Percentiles rank a stretch among this genome's conserved stretches.
These are phyloP conservation scores for Candolleomyces eurysporus DNA, from an alignment of 768 basidiomycete genomes.

Conservation along the genomic window DNA sequence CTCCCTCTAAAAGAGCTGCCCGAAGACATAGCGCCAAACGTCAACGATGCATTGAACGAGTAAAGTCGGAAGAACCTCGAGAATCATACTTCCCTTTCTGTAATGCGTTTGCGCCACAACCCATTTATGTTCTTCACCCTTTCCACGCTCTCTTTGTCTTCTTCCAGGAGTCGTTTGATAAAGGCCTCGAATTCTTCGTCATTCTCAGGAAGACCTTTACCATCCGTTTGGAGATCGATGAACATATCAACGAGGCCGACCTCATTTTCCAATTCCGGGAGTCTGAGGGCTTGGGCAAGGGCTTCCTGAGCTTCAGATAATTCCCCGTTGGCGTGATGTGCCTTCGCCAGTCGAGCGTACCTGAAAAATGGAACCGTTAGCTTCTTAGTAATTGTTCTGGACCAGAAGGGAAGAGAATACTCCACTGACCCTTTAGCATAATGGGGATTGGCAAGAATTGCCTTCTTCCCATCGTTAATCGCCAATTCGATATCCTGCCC, in stretches of 20 bases:
- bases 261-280: constrained; percentile 12
- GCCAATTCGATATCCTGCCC: constrained; percentile 7
- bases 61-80: no score
- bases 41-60: no score
- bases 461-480: constrained; percentile 11
- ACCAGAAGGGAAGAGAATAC: not conserved
- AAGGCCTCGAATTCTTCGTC: constrained; percentile 9
- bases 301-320: constrained; percentile 13
- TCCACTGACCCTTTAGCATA: constrained; percentile 13
- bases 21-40: no score
- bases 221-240: constrained; percentile 15
- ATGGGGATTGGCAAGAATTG: constrained; percentile 8
- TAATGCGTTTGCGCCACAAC: constrained; percentile 7
- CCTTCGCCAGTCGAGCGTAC: constrained; percentile 16
- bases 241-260: constrained; percentile 14
- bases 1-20: no score
- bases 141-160: constrained; percentile 10
- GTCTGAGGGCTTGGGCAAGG: constrained; percentile 12
- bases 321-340: constrained; percentile 13
- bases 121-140: constrained; percentile 11
- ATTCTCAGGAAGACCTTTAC: constrained; percentile 16
- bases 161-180: constrained; percentile 2
- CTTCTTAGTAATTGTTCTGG: not conserved
- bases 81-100: not conserved
- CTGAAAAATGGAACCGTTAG: not conserved